Evolutionary conservation across 495 filamentous ascomycete genomes (phyloP), one percentile per base, ranked within the genome.

Genomic region (Daldinia caldariorum): DNA sequence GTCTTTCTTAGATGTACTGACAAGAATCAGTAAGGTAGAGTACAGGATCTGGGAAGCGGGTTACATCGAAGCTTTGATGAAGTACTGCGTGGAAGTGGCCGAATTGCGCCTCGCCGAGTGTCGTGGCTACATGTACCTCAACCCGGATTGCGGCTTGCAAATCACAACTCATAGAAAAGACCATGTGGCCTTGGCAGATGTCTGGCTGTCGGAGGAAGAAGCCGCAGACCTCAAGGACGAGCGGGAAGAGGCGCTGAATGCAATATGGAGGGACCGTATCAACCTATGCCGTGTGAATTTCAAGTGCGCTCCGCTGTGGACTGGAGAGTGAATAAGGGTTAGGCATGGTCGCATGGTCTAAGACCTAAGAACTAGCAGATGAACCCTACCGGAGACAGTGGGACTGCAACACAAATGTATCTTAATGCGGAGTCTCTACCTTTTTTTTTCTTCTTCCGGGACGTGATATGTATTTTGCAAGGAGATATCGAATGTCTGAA

Each of bases 331-430:
- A 35, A 35, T 10, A 35, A 5, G 34, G 34, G 9, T 7, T 6
- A 10, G 9, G 34, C 34, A 35, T 35, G 32, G 32, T 34, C n/a
- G 34, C 34, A 35, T 35, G 26, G 26, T 45, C 16, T 45, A 16
- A 45, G 41, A 45, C 41, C 14, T 20, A 45, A 45, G 18, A 45
- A 45, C 41, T 45, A 14, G 41, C 41, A 45, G 16, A 45, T 45
- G 4, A 45, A 45, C 8, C 41, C 41, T 16, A 45, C 9, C 41
- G 7, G 3, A 16, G 14, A 45, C 18, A 45, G 18, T 16, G 16
- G 16, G 41, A 45, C 41, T 45, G 14, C 14, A 16, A 6, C 18
- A 14, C 14, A 45, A 45, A 45, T 45, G 16, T 8, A 20, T 2
- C 7, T 16, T 16, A 45, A 16, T 16, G 16, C 18, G 8, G 16